Evolutionary conservation across 768 basidiomycete genomes (phyloP).

Genomic region (Boletus reticuloceps): DNA sequence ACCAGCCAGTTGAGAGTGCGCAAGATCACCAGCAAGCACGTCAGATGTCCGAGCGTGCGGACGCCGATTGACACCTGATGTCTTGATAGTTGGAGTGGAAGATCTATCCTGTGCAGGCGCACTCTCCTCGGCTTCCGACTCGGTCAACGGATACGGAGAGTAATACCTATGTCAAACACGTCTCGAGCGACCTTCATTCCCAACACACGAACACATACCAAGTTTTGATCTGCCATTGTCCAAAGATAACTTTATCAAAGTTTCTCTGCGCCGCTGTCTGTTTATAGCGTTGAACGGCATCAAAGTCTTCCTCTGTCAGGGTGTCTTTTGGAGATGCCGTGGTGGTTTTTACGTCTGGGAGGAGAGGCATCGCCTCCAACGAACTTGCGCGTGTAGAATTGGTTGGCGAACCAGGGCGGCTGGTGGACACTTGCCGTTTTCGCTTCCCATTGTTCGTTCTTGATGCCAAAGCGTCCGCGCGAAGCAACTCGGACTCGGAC

Average conservation of each 20-base stretch:
- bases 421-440: slow-evolving; percentile 21
- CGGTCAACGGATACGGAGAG: slow-evolving; percentile 84
- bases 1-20: slow-evolving; percentile 40
- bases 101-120: slow-evolving; percentile 22
- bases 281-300: slow-evolving; percentile 59
- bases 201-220: slow-evolving; percentile 53
- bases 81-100: slow-evolving; percentile 35
- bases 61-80: slow-evolving; percentile 52
- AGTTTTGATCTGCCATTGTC: slow-evolving; percentile 82
- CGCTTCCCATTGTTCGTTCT: slow-evolving; percentile 34
- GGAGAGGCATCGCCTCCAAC: slow-evolving; percentile 3
- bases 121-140: slow-evolving; percentile 59
- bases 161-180: slow-evolving; percentile 64
- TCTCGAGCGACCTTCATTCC: not conserved
- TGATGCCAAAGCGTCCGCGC: slow-evolving; percentile 12
- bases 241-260: slow-evolving; percentile 85
- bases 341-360: slow-evolving; percentile 10
- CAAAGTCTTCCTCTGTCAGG: slow-evolving; percentile 69
- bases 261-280: slow-evolving; percentile 71
- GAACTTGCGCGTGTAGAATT: slow-evolving; percentile 25
- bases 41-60: slow-evolving; percentile 76
- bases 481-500: slow-evolving; percentile 38
- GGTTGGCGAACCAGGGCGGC: slow-evolving; percentile 16
- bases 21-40: slow-evolving; percentile 61
- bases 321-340: slow-evolving; percentile 30